These are phyloP conservation scores for Conticribra guillardii DNA, from an alignment of 108 stramenopile species.

Conservation along the genomic window DNA sequence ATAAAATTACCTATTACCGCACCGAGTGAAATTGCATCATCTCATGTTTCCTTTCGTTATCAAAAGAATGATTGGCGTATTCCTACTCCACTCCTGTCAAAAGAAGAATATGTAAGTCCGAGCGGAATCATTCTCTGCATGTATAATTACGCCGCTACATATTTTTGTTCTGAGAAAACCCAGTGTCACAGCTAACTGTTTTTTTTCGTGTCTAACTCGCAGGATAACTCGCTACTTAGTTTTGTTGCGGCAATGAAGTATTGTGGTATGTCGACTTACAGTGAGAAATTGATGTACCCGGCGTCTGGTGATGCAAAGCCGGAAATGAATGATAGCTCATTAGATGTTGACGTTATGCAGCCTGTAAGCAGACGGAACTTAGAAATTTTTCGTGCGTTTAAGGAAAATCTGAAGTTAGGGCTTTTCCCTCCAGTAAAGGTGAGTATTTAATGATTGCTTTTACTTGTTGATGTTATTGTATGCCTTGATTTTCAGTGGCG, in stretches of 20 bases:
- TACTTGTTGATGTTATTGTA: no score
- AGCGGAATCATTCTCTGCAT: neutral
- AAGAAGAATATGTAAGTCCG: conserved; percentile 32
- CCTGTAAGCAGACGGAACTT: conserved; percentile 46
- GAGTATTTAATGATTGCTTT: no score
- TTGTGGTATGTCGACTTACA: conserved; percentile 42
- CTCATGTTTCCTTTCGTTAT: conserved; percentile 21
- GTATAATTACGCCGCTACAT: neutral
- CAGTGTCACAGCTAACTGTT: no score
- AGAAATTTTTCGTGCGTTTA: conserved; percentile 49
- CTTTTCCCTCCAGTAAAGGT: conserved; percentile 51
- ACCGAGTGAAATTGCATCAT: conserved; percentile 21
- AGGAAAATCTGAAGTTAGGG: conserved; percentile 44
- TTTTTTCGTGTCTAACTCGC: neutral
- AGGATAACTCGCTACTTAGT: conserved; percentile 22
- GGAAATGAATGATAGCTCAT: conserved; percentile 52
- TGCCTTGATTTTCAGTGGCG: no score
- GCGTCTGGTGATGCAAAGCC: conserved; percentile 7
- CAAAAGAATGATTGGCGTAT: conserved; percentile 43
- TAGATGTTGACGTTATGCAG: conserved; percentile 40
- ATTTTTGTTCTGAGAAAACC: no score
- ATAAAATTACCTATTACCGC: neutral
- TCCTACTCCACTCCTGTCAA: conserved; percentile 19
- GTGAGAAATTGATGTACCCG: conserved; percentile 28
- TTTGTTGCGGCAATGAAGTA: conserved; percentile 51